A percentile compares a stretch with the other conserved stretches of the same genome.
Evolutionary conservation across 2,329 filamentous ascomycete species (phyloP).

Genomic region (Blastomyces percursus): DNA sequence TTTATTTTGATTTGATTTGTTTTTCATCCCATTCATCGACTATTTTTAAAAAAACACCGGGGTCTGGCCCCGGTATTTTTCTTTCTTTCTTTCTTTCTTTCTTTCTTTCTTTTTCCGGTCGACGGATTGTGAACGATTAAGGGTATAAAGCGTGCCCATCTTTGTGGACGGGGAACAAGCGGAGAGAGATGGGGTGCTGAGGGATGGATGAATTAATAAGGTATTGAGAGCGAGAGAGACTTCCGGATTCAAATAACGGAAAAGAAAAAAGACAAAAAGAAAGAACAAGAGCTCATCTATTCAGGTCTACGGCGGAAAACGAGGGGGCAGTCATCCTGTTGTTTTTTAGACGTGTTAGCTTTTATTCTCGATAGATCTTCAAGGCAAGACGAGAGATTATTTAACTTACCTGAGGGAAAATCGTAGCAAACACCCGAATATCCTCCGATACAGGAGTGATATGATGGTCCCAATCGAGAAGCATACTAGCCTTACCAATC

Average conservation of each 20-base stretch:
- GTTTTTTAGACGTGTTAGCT: background rate
- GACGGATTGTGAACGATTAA: background rate
- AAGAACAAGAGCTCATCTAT: slow-evolving; percentile 13
- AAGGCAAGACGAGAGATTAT: background rate
- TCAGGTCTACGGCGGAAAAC: slow-evolving; percentile 7
- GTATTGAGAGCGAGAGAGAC: background rate
- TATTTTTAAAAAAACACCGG: background rate
- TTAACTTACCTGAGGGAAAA: slow-evolving; percentile 78
- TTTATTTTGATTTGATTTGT: background rate
- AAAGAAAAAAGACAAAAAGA: background rate
- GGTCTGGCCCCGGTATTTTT: too few species aligned
- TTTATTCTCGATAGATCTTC: background rate
- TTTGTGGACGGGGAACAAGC: background rate
- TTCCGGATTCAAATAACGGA: background rate
- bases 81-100: background rate
- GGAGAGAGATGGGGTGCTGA: background rate
- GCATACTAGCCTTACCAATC: slow-evolving; percentile 78
- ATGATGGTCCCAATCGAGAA: slow-evolving; percentile 83
- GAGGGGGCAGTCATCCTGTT: slow-evolving; percentile 7
- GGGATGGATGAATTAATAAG: background rate
- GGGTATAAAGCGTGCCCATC: background rate
- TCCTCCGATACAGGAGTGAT: slow-evolving; percentile 75
- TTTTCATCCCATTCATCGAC: background rate
- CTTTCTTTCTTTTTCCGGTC: background rate
- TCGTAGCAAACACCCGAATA: slow-evolving; percentile 96